Conservation (phyloP, 2,329 filamentous ascomycete genomes). For the Myriosclerotinia scirpicola region DNA sequence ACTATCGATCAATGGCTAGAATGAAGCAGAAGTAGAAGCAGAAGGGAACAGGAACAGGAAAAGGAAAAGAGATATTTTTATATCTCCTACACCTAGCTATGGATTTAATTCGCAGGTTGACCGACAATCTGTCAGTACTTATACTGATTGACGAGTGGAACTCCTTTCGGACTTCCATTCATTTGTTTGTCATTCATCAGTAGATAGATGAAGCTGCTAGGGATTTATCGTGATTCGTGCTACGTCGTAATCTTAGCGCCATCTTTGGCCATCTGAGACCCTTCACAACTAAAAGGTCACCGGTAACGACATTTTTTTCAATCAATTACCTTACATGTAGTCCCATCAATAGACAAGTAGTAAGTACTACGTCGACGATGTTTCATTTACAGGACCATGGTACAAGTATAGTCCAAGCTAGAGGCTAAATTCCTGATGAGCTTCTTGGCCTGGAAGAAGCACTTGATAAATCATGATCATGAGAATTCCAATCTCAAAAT, state of each 20-base stretch:
- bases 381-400: background rate
- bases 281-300: background rate
- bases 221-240: background rate
- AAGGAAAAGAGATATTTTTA: background rate
- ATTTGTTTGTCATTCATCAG: background rate
- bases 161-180: background rate
- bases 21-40: background rate
- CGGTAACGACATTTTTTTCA: background rate
- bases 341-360: background rate
- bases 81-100: background rate
- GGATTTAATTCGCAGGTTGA: background rate
- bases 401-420: background rate
- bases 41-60: background rate
- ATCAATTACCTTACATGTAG: background rate
- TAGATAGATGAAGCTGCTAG: background rate
- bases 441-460: background rate
- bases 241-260: constrained; percentile 1
- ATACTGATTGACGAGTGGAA: background rate
- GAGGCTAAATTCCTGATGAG: background rate
- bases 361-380: background rate
- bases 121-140: background rate
- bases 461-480: background rate
- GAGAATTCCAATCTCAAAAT: background rate
- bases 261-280: background rate
- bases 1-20: background rate